Conservation (phyloP, 1,284 basidiomycete species). For the Ganoderma sp. region DNA sequence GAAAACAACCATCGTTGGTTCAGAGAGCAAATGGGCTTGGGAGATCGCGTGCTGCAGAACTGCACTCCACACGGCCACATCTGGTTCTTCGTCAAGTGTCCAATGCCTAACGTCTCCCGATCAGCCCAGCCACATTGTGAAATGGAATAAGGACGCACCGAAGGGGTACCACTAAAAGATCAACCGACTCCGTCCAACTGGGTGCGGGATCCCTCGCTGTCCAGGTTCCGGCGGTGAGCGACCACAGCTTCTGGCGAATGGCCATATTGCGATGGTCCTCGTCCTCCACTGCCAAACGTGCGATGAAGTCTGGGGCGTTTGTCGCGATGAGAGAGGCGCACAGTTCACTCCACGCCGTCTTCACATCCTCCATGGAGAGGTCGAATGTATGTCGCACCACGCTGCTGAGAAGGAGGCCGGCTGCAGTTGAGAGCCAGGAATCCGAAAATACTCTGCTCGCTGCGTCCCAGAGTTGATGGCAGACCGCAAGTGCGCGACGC, state of each 20-base stretch:
- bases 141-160: conserved; percentile 42
- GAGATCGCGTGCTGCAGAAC: conserved; percentile 21
- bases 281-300: conserved; percentile 23
- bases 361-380: conserved; percentile 45
- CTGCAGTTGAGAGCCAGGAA: conserved; percentile 46
- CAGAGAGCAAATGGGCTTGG: background rate
- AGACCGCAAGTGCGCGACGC: conserved; percentile 42
- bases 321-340: conserved; percentile 50
- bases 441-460: conserved; percentile 52
- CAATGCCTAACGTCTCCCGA: conserved; percentile 14
- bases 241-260: conserved; percentile 40
- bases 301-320: conserved; percentile 37
- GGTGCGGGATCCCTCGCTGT: conserved; percentile 13
- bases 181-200: conserved; percentile 46
- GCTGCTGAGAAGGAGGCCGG: conserved; percentile 50
- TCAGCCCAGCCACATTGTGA: background rate
- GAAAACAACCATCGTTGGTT: conserved; percentile 11
- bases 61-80: conserved; percentile 20
- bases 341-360: conserved; percentile 50
- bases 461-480: conserved; percentile 55
- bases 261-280: conserved; percentile 16
- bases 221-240: conserved; percentile 37
- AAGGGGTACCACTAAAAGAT: conserved; percentile 53
- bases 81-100: conserved; percentile 24
- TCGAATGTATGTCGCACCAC: conserved; percentile 49